Percentiles rank a stretch among this genome's conserved stretches.
Conservation (phyloP, 2,329 filamentous ascomycete species). For the Aschersonia sp. region DNA sequence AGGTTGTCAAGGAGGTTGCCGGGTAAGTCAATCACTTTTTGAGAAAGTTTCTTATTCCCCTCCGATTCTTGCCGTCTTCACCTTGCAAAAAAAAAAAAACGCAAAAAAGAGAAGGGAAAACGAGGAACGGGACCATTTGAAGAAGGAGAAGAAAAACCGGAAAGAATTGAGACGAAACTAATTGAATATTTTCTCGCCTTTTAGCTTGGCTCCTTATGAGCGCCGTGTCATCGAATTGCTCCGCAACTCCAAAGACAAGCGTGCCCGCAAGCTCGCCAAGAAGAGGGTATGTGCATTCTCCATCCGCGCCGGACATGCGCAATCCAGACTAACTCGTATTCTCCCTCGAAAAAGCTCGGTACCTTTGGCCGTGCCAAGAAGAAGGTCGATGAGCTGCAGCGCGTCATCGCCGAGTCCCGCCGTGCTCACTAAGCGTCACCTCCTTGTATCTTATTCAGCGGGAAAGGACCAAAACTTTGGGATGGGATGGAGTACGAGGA, state of each 20-base stretch:
- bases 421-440: slow-evolving; percentile 38
- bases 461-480: no score
- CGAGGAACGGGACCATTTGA: no score
- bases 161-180: no score
- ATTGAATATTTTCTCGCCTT: no score
- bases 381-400: slow-evolving; percentile 98
- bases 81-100: not conserved
- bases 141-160: no score
- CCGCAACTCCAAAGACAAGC: slow-evolving; percentile 99
- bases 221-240: slow-evolving; percentile 98
- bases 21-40: slow-evolving; percentile 44
- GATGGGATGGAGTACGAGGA: no score
- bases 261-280: slow-evolving; percentile 97
- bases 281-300: slow-evolving; percentile 60
- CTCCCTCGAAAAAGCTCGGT: slow-evolving; percentile 51
- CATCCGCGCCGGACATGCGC: not conserved
- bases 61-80: no score
- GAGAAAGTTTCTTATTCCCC: no score
- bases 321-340: not conserved
- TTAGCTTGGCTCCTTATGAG: slow-evolving; percentile 82
- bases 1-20: slow-evolving; percentile 96
- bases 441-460: slow-evolving; percentile 51
- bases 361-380: slow-evolving; percentile 98
- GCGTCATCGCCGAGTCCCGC: slow-evolving; percentile 94
- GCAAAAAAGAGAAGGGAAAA: no score